Evolutionary conservation across 2,329 filamentous ascomycete species (phyloP), one percentile per base, ranked within the genome.

Genomic region (Cordyceps farinosa): DNA sequence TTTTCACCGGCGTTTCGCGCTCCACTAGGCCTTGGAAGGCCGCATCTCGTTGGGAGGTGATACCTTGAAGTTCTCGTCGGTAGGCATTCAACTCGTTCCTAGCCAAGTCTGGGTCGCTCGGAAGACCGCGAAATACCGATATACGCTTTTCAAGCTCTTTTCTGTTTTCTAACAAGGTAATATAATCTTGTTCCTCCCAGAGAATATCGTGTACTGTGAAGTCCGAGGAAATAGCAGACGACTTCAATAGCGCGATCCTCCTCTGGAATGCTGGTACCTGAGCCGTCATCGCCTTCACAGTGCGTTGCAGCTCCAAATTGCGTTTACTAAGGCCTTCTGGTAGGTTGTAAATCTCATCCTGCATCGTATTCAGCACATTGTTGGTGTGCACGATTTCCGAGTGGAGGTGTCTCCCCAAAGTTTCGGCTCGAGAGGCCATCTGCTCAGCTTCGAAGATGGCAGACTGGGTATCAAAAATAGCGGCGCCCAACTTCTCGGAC

Each of bases 21-120:
- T 87, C 85, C 2, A 91, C 86, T 53, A 95, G 73, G 2, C 82
- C 84, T 71, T 94, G 91, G 72, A 96, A 96, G 61, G 91, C 80
- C 36, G 78, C 81, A 72, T 97, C 91, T 61, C 92, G 83, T 68
- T 82, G 81, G 66, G 80, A 80, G 34, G 82, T 87, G 58, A 91
- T 76, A 10, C 77, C 76, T 45, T 82, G 80, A 52, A 96, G 77
- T 70, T 92, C 86, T 2, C 78, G 77, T 65, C 90, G 84, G 50
- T 92, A 76, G 36, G 81, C 78, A 67, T 90, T 89, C 34, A 97
- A 80, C 72, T 91, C 87, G n/a, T 80, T 76, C 68, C 88, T 83
- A 42, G 92, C 92, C 53, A 84, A 81, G 54, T 87, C 83, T 9
- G 84, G 76, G 70, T 96, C 87, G 6, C 87, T 87, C 1, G 92